Evolutionary conservation across 202 grass and related monocot species (phyloP).

Genomic region (Sporobolus alterniflorus): DNA sequence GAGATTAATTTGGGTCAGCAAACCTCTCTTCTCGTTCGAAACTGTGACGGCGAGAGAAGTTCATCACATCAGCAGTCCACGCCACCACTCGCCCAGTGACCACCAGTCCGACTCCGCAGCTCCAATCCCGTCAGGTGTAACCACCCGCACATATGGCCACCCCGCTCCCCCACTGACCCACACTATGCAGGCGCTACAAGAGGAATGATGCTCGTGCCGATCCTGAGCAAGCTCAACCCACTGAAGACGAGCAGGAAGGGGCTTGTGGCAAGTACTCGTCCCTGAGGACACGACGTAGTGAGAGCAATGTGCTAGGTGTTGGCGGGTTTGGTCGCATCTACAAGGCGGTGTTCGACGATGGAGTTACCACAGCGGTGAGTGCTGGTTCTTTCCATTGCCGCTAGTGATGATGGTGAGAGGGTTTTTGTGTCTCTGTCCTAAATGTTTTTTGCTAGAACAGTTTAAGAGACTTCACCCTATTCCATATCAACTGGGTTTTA

Average conservation of each 20-base stretch:
- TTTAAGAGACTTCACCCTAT: no score
- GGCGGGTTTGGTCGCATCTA: constrained; percentile 90
- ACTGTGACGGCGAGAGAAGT: no score
- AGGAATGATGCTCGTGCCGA: constrained; percentile 67
- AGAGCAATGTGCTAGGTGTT: constrained; percentile 73
- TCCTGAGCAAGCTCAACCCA: constrained; percentile 80
- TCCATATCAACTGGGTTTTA: no score
- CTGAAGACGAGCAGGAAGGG: constrained; percentile 74
- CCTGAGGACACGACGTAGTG: constrained; percentile 66
- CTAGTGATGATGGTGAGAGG: not conserved
- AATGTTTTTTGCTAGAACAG: no score
- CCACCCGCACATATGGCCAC: no score
- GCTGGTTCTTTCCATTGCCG: not conserved
- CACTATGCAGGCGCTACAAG: constrained; percentile 40
- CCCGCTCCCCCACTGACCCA: not conserved
- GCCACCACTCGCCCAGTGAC: no score
- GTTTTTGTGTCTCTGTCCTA: constrained; percentile 14
- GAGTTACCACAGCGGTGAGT: constrained; percentile 81
- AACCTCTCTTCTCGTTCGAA: not conserved
- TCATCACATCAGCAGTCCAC: no score
- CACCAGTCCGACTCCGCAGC: no score
- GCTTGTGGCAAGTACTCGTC: constrained; percentile 69
- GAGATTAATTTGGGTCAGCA: not conserved
- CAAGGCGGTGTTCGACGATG: constrained; percentile 70
- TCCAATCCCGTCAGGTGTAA: no score